Evolutionary conservation across 441 rosid species (phyloP), one percentile per base, ranked within the genome.

Genomic region (Viola pubescens): DNA sequence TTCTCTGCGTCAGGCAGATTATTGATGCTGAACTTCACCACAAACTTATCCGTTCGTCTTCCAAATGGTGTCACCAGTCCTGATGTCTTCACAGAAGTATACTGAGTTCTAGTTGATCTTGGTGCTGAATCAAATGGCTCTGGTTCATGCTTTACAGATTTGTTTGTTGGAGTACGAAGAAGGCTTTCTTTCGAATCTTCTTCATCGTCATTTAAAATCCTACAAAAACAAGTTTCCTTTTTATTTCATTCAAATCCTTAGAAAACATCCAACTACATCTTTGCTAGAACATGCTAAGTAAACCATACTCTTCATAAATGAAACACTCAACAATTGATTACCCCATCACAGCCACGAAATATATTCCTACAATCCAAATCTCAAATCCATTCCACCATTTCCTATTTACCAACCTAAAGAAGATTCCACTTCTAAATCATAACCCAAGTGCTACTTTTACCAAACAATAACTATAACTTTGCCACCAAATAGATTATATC

Each of bases 21-120:
- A 67, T 77, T 84, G 51, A 91, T 62, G 77, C 59, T 79, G 66
- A 82, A 74, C 73, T 84, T 90, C 69, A 77, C 83, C 58, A 72
- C 83, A 82, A 85, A 83, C 73, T 88, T 94, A 19, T 83, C 79
- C 41, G 68, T 68, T 41, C 97, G 83, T 62, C 61, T 75, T 48
- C 91, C 95, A 72, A 94, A 94, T 1, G 99, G 97, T 6, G 99
- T 90, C 63, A 78, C 81, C 12, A 74, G 79, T 50, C 81, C 83
- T 57, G 82, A 75, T 14, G 65, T 76, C 62, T 80, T 90, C 61
- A 73, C 81, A 56, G 87, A 71, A 62, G 97, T 83, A 79, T 77
- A 84, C 56, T 81, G 88, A 58, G 70, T 78, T 52, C 77, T 80
- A 66, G 64, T 78, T 14, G 80, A 68, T 68, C 69, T 73, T 26